phyloP scores from a whole-genome alignment of 2,329 filamentous ascomycete species.

The Fusarium sp. region DNA sequence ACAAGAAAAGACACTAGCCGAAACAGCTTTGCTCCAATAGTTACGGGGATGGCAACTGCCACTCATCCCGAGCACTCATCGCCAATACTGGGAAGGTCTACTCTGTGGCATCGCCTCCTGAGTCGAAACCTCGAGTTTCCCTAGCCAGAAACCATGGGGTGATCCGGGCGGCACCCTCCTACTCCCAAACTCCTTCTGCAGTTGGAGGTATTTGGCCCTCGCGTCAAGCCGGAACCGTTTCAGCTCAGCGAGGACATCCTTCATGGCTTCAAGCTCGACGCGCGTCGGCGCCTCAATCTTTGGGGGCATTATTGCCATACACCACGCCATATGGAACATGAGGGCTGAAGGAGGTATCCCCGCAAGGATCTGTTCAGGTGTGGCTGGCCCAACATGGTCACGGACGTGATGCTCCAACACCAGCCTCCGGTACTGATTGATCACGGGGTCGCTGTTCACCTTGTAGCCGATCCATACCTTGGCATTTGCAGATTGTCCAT shows the following conservation, averaged over 20 bases:
- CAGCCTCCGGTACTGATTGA: conserved; percentile 65
- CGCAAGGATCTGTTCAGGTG: conserved; percentile 64
- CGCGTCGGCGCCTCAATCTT: conserved; percentile 49
- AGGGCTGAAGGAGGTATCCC: conserved; percentile 64
- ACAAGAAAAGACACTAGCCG: too few species aligned
- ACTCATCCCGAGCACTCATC: conserved; percentile 15
- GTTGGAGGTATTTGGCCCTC: conserved; percentile 47
- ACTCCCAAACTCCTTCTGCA: conserved; percentile 24
- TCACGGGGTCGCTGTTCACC: conserved; percentile 53
- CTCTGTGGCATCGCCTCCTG: conserved; percentile 13
- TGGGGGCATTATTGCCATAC: conserved; percentile 61
- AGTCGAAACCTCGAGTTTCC: conserved; percentile 45
- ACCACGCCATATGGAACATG: conserved; percentile 69
- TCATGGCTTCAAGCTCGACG: conserved; percentile 56
- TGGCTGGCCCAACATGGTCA: conserved; percentile 61
- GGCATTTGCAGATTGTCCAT: conserved; percentile 45
- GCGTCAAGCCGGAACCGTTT: conserved; percentile 57
- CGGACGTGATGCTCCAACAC: conserved; percentile 56
- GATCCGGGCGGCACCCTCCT: conserved; percentile 31
- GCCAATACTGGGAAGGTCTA: conserved; percentile 23
- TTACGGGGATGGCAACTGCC: not conserved
- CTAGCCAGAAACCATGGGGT: conserved; percentile 57
- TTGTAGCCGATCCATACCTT: conserved; percentile 66
- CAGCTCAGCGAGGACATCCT: conserved; percentile 60
- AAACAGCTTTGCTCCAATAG: not conserved